A percentile compares a stretch with the other conserved stretches of the same genome.
phyloP scores from a whole-genome alignment of 2,329 filamentous ascomycete genomes.

The Alternaria sp. region DNA sequence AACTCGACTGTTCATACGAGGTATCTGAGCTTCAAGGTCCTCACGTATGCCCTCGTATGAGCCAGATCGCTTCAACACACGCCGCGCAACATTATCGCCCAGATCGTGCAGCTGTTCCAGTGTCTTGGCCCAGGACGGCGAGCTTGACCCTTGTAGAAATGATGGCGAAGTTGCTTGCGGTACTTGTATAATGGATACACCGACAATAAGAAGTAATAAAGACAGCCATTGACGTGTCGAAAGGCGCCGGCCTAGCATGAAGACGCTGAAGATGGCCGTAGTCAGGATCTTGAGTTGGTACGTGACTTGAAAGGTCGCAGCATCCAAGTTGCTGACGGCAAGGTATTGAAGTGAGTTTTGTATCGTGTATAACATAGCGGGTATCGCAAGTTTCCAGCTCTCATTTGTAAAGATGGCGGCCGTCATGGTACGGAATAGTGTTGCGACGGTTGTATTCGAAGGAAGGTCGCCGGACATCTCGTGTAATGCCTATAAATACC shows the following conservation, averaged over 20 bases:
- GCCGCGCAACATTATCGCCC: conserved; percentile 60
- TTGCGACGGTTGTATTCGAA: conserved; percentile 79
- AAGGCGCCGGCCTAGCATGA: conserved; percentile 75
- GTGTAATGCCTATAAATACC: conserved; percentile 69
- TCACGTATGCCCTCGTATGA: conserved; percentile 88
- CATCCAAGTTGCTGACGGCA: conserved; percentile 87
- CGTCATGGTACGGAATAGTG: conserved; percentile 81
- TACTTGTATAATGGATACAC: conserved; percentile 85
- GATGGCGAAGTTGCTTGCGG: conserved; percentile 67
- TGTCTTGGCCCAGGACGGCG: conserved; percentile 78
- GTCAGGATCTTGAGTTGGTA: conserved; percentile 95
- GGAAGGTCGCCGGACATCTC: conserved; percentile 81
- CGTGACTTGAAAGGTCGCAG: conserved; percentile 90
- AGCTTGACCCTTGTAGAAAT: conserved; percentile 64
- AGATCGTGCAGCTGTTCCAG: conserved; percentile 77
- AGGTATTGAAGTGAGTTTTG: conserved; percentile 96
- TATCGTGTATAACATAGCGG: conserved; percentile 85
- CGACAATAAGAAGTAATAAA: conserved; percentile 78
- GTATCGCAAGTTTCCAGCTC: conserved; percentile 93
- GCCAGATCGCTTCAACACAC: conserved; percentile 71
- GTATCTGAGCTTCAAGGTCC: conserved; percentile 62
- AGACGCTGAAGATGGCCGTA: conserved; percentile 85
- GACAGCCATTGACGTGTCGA: conserved; percentile 80
- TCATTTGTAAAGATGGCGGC: conserved; percentile 85
- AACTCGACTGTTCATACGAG: conserved; percentile 77